Base-by-base conservation (phyloP, 2,329 filamentous ascomycete genomes). In the Neopestalotiopsis rosae region DNA sequence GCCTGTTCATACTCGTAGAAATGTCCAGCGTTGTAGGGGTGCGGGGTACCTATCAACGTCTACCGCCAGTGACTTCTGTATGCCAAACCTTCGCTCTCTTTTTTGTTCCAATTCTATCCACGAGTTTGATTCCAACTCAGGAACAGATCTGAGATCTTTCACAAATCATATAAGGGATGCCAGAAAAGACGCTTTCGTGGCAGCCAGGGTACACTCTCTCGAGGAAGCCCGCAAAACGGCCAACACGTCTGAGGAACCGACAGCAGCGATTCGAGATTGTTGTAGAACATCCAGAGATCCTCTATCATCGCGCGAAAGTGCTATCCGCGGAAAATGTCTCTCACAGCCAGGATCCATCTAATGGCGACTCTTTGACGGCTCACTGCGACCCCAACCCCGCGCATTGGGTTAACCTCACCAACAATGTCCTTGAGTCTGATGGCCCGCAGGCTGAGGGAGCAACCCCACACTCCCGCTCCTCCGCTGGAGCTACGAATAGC, bases 141-240 rank as follows among this genome's bases (percentile, higher is more conserved):
- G 14, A n/a, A 17, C 1, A 2, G 45, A n/a, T 17, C 17, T 49
- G 13, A 49, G 5, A 14, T 17, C 42, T 49, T n/a, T 49, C 12
- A 28, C 24, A 14, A 20, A 5, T 5, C 42, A 20, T 52, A 24
- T 20, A 52, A 52, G 14, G 9, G 45, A 52, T 52, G 45, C 45
- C 45, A 6, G 4, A 52, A 24, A 52, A 17, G 20, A 6, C 9
- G 17, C 14, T 64, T 5, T 64, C 34, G 17, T 64, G 61, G 61
- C 30, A 64, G 10, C 61, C 28, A 14, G 61, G 61, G 3, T 64
- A n/a, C 5, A 40, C 61, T 5, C 38, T 64, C 34, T 6, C 28
- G 12, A 64, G 61, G 38, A 64, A 64, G 42, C 61, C 61, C 12
- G 38, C 38, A 30, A 64, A 64, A 64, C 30, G 38, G 32, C 24